Base-by-base conservation (phyloP, 2,329 filamentous ascomycete genomes). In the Zasmidium citrigriseum region DNA sequence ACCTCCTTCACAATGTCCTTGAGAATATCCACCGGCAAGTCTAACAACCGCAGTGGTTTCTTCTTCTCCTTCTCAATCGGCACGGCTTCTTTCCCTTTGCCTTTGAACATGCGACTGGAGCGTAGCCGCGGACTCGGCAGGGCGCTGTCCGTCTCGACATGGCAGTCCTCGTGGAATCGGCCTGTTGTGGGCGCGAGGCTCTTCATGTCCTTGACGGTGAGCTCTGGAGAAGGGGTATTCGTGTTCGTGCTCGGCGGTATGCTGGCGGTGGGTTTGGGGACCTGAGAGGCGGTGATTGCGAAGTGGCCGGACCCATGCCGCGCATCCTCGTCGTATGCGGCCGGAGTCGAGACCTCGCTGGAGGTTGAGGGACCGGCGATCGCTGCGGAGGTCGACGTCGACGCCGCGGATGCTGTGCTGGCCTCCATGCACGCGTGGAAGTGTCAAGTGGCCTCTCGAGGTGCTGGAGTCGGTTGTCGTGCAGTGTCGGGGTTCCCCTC, bases 1-100 rank as follows among this genome's bases (percentile, higher is more conserved):
- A 93, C 83, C 82, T 95, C 88, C 75, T 89, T 89, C 55, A 93
- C 84, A 60, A 95, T 90, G 66, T 91, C 82, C 64, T 89, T 89
- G 46, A 95, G 76, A 20, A 95, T 83, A 70, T 95, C 91, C 59
- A 92, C 80, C 1, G 91, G 90, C 20, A 95, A 80, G 70, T 93
- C 89, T 23, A 95, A 78, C 49, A 95, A 77, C 34, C 81, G 82
- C 60, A 91, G 77, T 22, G 87, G 86, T 41, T 80, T 79, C 60
- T 80, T 81, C 63, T 78, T 80, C 55, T 78, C 70, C 21, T 58
- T 58, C 52, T 73, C 67, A 3, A 70, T 66, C 11, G 66, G 70
- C 12, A 69, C 62, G 41, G 67, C 67, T 52, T 72, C 72, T 68
- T 76, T 79, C 60, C 75, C 76, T 66, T 78, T 79, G 54, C 73